A percentile compares a stretch with the other conserved stretches of the same genome.
phyloP scores from a whole-genome alignment of 78 protist genomes.

The Capsaspora owczarzaki region DNA sequence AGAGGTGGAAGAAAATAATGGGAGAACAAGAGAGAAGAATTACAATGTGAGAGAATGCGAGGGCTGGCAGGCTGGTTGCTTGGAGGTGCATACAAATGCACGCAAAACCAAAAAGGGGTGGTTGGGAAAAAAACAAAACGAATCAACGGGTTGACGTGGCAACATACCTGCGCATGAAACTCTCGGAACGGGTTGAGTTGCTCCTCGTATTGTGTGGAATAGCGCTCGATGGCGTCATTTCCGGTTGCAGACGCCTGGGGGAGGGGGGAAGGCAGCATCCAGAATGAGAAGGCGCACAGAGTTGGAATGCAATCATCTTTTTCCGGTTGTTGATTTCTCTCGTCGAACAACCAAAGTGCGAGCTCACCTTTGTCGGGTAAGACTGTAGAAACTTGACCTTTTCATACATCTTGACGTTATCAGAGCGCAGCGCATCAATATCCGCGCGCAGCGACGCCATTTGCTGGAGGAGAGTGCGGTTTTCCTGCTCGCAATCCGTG shows the following conservation, averaged over 20 bases:
- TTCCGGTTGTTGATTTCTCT: not conserved
- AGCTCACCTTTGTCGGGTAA: constrained; percentile 21
- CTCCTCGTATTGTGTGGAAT: constrained; percentile 53
- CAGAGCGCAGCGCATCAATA: constrained; percentile 40
- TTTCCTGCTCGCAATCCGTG: constrained; percentile 20
- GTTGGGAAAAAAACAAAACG: too few species aligned
- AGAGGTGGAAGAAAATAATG: too few species aligned
- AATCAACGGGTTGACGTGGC: too few species aligned
- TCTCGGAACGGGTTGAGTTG: constrained; percentile 64
- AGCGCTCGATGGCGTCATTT: constrained; percentile 24
- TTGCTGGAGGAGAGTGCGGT: constrained; percentile 23
- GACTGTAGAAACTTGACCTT: constrained; percentile 67
- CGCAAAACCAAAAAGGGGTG: too few species aligned
- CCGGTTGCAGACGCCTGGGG: not conserved
- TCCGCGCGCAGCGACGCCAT: constrained; percentile 31
- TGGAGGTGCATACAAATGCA: too few species aligned
- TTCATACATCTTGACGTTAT: constrained; percentile 70
- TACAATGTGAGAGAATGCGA: not conserved
- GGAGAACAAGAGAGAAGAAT: not conserved
- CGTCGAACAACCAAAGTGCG: not conserved
- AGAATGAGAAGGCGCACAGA: too few species aligned
- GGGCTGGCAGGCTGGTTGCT: too few species aligned
- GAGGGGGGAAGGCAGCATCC: too few species aligned
- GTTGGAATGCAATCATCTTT: too few species aligned
- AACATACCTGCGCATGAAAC: constrained; percentile 24